A percentile compares a stretch with the other conserved stretches of the same genome.
These are phyloP conservation scores for Mortierella sp. DNA, from an alignment of 371 early-diverging fungal species.

Conservation along the genomic window DNA sequence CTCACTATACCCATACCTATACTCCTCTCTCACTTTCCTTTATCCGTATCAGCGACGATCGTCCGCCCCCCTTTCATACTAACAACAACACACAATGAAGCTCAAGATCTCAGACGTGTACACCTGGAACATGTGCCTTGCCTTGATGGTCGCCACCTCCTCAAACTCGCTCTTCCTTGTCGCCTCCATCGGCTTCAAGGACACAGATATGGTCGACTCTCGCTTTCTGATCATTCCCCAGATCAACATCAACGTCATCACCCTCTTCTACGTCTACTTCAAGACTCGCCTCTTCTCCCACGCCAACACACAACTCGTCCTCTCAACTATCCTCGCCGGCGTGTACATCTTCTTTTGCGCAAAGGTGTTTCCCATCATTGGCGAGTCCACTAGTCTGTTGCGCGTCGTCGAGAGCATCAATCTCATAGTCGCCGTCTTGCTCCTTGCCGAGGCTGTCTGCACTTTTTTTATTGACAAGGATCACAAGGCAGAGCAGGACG, in stretches of 20 bases:
- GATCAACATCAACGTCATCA: slow-evolving; percentile 16
- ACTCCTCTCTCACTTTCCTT: too few relatives aligned
- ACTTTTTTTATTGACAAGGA: not conserved
- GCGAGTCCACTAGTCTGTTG: not conserved
- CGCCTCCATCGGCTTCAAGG: slow-evolving; percentile 16
- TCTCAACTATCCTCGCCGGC: slow-evolving; percentile 11
- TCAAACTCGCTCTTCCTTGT: slow-evolving; percentile 22
- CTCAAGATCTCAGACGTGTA: not conserved
- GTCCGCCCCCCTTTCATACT: not conserved
- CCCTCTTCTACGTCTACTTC: slow-evolving; percentile 27
- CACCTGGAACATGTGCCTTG: not conserved
- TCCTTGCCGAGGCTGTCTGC: slow-evolving; percentile 1
- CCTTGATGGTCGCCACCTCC: not conserved
- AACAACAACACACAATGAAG: not conserved
- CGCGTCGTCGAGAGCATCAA: slow-evolving; percentile 14
- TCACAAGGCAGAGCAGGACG: not conserved
- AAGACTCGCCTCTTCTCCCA: not conserved
- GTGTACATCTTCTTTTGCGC: slow-evolving; percentile 20
- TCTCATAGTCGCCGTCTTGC: not conserved
- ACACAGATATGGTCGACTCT: not conserved
- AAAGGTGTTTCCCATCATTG: not conserved
- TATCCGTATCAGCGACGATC: too few relatives aligned
- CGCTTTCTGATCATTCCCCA: slow-evolving; percentile 26
- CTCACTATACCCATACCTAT: not conserved
- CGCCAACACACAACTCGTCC: slow-evolving; percentile 1